Percentiles rank a stretch among this genome's conserved stretches.
Conservation (phyloP, 2,329 filamentous ascomycete species). For the Drechslerella coelobrocha region DNA sequence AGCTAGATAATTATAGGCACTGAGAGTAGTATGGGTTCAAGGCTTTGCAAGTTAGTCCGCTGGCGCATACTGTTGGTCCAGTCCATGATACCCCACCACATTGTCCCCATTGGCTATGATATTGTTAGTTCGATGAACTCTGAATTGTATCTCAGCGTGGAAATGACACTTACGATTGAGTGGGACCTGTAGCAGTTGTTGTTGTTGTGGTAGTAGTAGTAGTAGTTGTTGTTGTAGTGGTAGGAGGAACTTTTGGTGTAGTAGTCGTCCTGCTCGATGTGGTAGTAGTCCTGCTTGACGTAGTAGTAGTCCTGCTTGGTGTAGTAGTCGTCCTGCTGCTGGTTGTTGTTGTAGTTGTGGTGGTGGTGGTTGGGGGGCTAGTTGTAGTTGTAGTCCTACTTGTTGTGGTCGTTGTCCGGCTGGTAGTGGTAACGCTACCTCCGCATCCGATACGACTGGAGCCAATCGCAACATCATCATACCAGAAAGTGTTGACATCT, state of each 20-base stretch:
- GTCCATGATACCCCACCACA: constrained; percentile 48
- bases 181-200: not conserved
- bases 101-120: constrained; percentile 35
- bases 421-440: constrained; percentile 12
- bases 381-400: constrained; percentile 30
- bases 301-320: constrained; percentile 2
- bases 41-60: constrained; percentile 49
- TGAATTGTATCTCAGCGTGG: not conserved
- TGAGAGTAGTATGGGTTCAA: constrained; percentile 52
- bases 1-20: too few species aligned
- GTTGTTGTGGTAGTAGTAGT: constrained; percentile 18
- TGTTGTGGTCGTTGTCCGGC: constrained; percentile 16
- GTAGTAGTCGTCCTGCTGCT: constrained; percentile 4
- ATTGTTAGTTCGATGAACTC: constrained; percentile 13
- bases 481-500: constrained; percentile 69
- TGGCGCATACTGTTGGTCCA: constrained; percentile 52
- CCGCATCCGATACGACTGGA: constrained; percentile 63
- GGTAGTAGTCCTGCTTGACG: not conserved
- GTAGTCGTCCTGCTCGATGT: constrained; percentile 9
- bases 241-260: constrained; percentile 1
- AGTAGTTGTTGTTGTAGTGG: not conserved
- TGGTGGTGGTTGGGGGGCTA: constrained; percentile 4
- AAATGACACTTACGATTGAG: constrained; percentile 27
- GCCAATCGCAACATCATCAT: constrained; percentile 66
- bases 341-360: not conserved